Percentiles rank a stretch among this genome's conserved stretches.
Conservation (phyloP, 2,329 filamentous ascomycete species). For the Nemania serpens region DNA sequence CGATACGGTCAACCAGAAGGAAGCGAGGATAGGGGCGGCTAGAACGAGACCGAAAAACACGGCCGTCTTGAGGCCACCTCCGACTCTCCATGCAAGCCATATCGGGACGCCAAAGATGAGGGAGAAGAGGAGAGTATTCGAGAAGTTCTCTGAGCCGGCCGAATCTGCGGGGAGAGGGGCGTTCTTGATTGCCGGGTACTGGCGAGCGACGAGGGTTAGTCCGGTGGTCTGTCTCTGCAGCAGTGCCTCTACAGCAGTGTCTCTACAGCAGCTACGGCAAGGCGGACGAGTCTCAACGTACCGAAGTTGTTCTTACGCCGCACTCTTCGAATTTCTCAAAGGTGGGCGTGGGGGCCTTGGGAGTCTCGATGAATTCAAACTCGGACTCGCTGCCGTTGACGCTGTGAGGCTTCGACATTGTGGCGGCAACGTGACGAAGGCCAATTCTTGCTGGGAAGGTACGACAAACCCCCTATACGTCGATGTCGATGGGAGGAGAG, state of each 20-base stretch:
- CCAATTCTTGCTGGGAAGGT: constrained; percentile 27
- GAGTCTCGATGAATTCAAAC: constrained; percentile 69
- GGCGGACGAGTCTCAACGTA: constrained; percentile 42
- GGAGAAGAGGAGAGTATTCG: constrained; percentile 75
- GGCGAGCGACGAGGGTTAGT: constrained; percentile 28
- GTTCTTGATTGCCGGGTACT: constrained; percentile 93
- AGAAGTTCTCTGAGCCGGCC: constrained; percentile 83
- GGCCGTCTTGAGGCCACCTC: constrained; percentile 85
- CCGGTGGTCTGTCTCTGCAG: not conserved
- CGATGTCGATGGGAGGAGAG: constrained; percentile 6
- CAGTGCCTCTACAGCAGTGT: too few species aligned
- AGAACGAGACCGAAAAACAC: constrained; percentile 84
- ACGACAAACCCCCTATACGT: constrained; percentile 21
- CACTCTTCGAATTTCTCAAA: constrained; percentile 59
- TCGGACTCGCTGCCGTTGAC: constrained; percentile 55
- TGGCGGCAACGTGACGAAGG: constrained; percentile 39
- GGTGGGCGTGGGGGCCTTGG: constrained; percentile 53
- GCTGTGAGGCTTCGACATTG: constrained; percentile 55
- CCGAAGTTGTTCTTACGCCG: constrained; percentile 60
- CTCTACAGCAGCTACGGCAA: not conserved
- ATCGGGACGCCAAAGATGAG: constrained; percentile 73
- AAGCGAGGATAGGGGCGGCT: constrained; percentile 76
- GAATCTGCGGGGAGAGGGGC: constrained; percentile 90
- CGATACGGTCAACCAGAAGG: constrained; percentile 82
- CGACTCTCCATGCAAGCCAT: constrained; percentile 81